A percentile compares a stretch with the other conserved stretches of the same genome.
These are phyloP conservation scores for Leishmania arabica DNA, from an alignment of 208 protist genomes.

Conservation along the genomic window DNA sequence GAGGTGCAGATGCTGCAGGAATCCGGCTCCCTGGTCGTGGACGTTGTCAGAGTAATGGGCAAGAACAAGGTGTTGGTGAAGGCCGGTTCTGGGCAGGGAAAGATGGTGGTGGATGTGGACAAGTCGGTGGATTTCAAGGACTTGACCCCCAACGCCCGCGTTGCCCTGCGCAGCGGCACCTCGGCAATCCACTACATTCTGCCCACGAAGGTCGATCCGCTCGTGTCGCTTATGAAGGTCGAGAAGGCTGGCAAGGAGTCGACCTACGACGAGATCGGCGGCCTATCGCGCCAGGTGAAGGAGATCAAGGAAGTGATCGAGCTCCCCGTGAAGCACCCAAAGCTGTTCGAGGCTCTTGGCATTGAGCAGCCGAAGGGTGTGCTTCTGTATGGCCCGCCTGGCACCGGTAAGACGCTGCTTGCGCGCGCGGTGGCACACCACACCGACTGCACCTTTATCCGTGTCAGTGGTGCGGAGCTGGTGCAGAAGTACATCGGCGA, in stretches of 20 bases:
- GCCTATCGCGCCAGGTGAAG: constrained; percentile 99
- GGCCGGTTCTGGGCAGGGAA: constrained; percentile 93
- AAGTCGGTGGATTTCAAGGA: constrained; percentile 94
- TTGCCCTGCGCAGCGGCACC: constrained; percentile 97
- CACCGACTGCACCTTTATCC: constrained; percentile 98
- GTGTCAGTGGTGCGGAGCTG: constrained; percentile 99
- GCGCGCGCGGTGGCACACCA: constrained; percentile 99
- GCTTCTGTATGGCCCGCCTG: constrained; percentile 98
- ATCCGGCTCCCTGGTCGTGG: constrained; percentile 97
- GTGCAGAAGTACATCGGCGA: constrained; percentile 99
- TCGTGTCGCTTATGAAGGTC: constrained; percentile 99
- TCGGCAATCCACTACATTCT: constrained; percentile 98
- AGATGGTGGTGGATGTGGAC: constrained; percentile 99
- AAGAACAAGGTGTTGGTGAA: constrained; percentile 99
- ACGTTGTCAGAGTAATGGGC: constrained; percentile 99
- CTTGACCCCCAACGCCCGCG: constrained; percentile 95
- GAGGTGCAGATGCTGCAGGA: constrained; percentile 98
- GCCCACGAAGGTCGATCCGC: constrained; percentile 98
- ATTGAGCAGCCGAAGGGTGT: constrained; percentile 99
- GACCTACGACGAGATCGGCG: constrained; percentile 99
- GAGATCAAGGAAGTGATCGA: constrained; percentile 92
- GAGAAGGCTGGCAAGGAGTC: constrained; percentile 99
- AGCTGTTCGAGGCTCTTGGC: constrained; percentile 99
- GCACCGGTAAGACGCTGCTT: constrained; percentile 98
- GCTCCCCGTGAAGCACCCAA: constrained; percentile 96